Evolutionary conservation across 2,329 filamentous ascomycete genomes (phyloP), one percentile per base, ranked within the genome.

Genomic region (Pseudocercospora vitis): DNA sequence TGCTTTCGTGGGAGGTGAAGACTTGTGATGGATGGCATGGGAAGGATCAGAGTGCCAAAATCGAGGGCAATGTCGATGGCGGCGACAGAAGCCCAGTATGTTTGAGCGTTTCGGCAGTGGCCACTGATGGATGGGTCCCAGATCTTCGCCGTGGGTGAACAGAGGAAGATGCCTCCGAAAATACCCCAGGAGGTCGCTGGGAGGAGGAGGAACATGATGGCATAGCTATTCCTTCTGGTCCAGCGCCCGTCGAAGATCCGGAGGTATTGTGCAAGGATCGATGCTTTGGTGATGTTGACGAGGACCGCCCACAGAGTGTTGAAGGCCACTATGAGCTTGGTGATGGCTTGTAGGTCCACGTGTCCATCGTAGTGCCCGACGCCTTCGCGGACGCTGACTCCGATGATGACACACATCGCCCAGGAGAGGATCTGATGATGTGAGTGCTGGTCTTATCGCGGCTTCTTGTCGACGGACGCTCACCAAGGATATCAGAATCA

Each of bases 191-290:
- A 37, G 8, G 61, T 57, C 1, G 66, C 66, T 1, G 66, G 59
- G 1, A 66, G 46, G 23, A 71, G 57, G 11, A 63, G 53, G 0
- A 59, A 52, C 19, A 77, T 66, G 59, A 77, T 68, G 8, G 63
- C 40, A 62, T 67, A 74, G 56, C 70, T 74, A 21, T 69, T 56
- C 16, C 68, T 50, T 3, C 73, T 68, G 59, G 70, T 71, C 28
- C 56, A 58, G 5, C 57, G 66, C 2, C 65, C 68, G 28, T 63
- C 67, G 61, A 78, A 77, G 44, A 79, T 70, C 31, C 74, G 74
- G 18, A 76, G 71, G 58, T 78, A 78, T 58, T 78, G 76, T 50
- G 76, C 65, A n/a, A 79, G 63, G 48, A 79, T 76, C 0, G 75
- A 77, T 19, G 71, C 69, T 65, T 78, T 78, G 33, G 74, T 75